Evolutionary conservation across 495 filamentous ascomycete species (phyloP), one percentile per base, ranked within the genome.

Genomic region (Pyronema omphalodes): DNA sequence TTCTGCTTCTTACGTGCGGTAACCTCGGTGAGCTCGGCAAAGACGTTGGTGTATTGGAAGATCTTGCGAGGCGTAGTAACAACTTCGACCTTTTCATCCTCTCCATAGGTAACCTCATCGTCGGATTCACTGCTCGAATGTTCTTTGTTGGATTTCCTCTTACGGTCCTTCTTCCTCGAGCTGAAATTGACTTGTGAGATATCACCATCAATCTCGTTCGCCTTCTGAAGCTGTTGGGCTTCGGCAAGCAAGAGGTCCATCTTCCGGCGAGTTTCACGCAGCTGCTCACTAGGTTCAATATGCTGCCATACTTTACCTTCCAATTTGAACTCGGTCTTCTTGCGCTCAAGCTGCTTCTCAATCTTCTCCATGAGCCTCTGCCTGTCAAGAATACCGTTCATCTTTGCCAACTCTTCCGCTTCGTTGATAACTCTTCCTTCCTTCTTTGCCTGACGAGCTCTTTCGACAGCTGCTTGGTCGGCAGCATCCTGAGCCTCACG

Each of bases 301-400:
- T 81, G 70, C 61, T 88, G 84, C 86, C 89, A 94, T 15, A 88
- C 82, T 69, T 85, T 87, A 58, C 91, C 91, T 66, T 96, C 91
- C 14, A 98, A 79, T 72, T 95, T 94, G 69, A 87, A 94, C 66
- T 96, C 88, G 4, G 91, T 96, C 74, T 98, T 98, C 58, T 93
- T 89, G 44, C 93, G 73, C 69, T 96, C 91, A 14, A 98, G 76
- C 66, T 96, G 91, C 69, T 82, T 88, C 66, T 94, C 89, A 41
- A 98, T 75, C 29, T 88, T 78, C 59, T 83, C 81, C 82, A 98
- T 91, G 54, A 98, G 78, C 65, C 73, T 81, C 58, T 96, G 86
- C 6, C 91, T 80, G 62, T 96, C 88, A 53, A 98, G 69, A 54
- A 98, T 95, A 52, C 91, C 91, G 63, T 84, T 76, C 84, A 89